These are phyloP conservation scores for Brachypodium distachyon DNA, from an alignment of 202 grass and related monocot species.

Conservation along the genomic window DNA sequence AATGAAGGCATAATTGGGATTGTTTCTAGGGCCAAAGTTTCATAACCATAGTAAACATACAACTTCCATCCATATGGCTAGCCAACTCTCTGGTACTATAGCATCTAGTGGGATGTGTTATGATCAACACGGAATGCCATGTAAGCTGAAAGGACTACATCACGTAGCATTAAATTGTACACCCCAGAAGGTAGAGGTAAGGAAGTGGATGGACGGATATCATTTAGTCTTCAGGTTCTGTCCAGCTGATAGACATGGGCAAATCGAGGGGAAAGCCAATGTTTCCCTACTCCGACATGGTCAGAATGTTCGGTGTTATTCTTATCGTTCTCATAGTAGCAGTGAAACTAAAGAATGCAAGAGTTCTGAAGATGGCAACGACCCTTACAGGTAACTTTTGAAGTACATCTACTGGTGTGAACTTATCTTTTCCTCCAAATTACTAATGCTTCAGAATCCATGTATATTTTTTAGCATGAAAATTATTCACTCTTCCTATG, in stretches of 20 bases:
- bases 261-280: conserved; percentile 13
- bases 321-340: conserved; percentile 34
- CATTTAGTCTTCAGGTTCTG: conserved; percentile 18
- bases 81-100: conserved; percentile 32
- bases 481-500: background rate
- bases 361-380: conserved; percentile 23
- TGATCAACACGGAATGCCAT: conserved; percentile 19
- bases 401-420: background rate
- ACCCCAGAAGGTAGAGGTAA: conserved; percentile 27
- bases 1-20: background rate
- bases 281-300: conserved; percentile 9
- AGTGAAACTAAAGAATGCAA: conserved; percentile 39
- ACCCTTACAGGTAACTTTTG: conserved; percentile 45
- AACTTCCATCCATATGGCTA: conserved; percentile 24
- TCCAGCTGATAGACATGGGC: conserved; percentile 23
- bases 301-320: conserved; percentile 26
- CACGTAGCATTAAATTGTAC: conserved; percentile 17
- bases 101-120: conserved; percentile 19
- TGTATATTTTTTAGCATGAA: background rate
- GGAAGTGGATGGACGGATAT: conserved; percentile 31
- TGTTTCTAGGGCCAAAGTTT: background rate
- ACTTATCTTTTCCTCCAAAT: background rate
- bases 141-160: conserved; percentile 9
- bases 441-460: background rate
- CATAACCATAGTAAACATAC: background rate